Conservation (phyloP, 2,329 filamentous ascomycete genomes). For the Monilinia fructicola region DNA sequence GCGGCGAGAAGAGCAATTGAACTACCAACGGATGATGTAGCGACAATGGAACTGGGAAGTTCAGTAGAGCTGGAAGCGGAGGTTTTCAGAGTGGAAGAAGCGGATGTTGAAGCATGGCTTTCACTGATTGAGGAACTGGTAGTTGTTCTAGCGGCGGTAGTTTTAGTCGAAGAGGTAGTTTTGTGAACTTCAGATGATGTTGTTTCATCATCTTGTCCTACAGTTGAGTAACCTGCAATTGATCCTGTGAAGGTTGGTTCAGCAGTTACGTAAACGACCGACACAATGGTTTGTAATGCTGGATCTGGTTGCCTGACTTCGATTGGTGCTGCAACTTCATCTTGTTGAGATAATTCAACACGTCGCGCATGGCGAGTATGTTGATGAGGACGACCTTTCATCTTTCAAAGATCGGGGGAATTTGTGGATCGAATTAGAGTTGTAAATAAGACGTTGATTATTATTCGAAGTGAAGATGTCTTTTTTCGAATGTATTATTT, state of each 20-base stretch:
- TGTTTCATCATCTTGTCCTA: slow-evolving; percentile 27
- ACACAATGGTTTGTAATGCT: slow-evolving; percentile 41
- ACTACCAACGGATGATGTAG: slow-evolving; percentile 27
- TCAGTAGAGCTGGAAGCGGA: slow-evolving; percentile 10
- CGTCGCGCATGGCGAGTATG: slow-evolving; percentile 32
- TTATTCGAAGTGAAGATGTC: background rate
- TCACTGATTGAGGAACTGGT: background rate
- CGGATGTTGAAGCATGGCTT: slow-evolving; percentile 15
- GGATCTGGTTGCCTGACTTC: slow-evolving; percentile 20
- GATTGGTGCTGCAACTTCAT: slow-evolving; percentile 25
- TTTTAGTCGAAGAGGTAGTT: background rate
- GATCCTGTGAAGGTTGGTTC: slow-evolving; percentile 52
- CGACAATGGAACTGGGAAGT: slow-evolving; percentile 29
- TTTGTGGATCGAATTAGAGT: slow-evolving; percentile 13
- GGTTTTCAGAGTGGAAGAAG: slow-evolving; percentile 14
- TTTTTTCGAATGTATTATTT: slow-evolving; percentile 8
- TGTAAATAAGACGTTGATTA: slow-evolving; percentile 8
- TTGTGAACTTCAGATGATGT: slow-evolving; percentile 17
- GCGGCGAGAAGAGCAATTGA: slow-evolving; percentile 27
- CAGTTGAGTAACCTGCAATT: slow-evolving; percentile 50
- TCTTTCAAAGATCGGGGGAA: slow-evolving; percentile 17
- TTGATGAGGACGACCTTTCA: slow-evolving; percentile 35
- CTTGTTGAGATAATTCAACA: slow-evolving; percentile 26
- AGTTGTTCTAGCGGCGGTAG: slow-evolving; percentile 6
- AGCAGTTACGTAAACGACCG: slow-evolving; percentile 53